Evolutionary conservation across 2,329 filamentous ascomycete species (phyloP).

Genomic region (Trichophyton mentagrophytes): DNA sequence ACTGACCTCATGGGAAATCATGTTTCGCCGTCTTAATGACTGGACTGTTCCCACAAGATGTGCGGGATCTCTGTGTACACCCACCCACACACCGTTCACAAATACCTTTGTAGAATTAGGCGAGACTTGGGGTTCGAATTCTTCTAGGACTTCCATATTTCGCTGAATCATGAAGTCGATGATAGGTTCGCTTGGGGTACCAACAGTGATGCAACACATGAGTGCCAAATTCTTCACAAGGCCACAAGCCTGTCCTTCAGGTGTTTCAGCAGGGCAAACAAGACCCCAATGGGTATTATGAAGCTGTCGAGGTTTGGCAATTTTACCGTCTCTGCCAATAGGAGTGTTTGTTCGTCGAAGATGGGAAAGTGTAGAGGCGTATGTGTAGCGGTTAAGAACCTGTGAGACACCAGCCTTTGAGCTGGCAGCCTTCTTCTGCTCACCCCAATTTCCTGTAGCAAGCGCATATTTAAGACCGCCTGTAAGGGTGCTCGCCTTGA

Average conservation of each 20-base stretch:
- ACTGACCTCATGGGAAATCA: constrained; percentile 84
- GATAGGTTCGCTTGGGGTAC: constrained; percentile 78
- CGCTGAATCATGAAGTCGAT: constrained; percentile 91
- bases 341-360: constrained; percentile 94
- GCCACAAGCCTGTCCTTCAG: constrained; percentile 95
- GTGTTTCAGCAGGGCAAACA: constrained; percentile 93
- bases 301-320: constrained; percentile 92
- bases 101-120: constrained; percentile 96
- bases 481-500: constrained; percentile 82
- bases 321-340: constrained; percentile 92
- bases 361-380: constrained; percentile 91
- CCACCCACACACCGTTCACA: constrained; percentile 96
- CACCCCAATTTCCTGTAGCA: constrained; percentile 97
- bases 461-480: constrained; percentile 94
- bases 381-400: constrained; percentile 95
- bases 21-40: constrained; percentile 63
- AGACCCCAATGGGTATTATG: constrained; percentile 99
- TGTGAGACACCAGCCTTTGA: constrained; percentile 96
- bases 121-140: constrained; percentile 74
- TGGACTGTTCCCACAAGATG: constrained; percentile 70
- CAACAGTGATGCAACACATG: constrained; percentile 97
- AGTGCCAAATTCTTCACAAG: constrained; percentile 94
- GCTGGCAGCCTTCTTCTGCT: constrained; percentile 94
- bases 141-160: constrained; percentile 92
- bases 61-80: constrained; percentile 79